Base-by-base conservation (phyloP, 2,329 filamentous ascomycete species). In the Didymella glomerata region DNA sequence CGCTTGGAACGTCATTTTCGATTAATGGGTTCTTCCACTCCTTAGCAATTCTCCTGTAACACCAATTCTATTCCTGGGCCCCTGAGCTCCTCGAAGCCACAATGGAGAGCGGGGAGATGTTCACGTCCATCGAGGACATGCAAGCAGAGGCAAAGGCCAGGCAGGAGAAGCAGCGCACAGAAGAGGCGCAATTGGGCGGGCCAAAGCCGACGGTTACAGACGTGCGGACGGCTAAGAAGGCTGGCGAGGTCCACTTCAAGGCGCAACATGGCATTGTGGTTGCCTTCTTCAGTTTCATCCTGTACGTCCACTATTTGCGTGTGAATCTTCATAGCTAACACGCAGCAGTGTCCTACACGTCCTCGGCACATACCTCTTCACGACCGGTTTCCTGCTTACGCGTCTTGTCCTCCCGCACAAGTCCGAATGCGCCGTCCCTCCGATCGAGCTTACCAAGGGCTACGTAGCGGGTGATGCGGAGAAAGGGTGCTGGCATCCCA, bases 401-500 rank as follows among this genome's bases (percentile, higher is more conserved):
- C 87, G 95, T 58, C 84, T 95, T 32, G 87, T 95, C 44, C 81
- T 91, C 60, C 90, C 93, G 70, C 86, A 94, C 71, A 90, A 89
- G 76, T 89, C 89, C 68, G 89, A 90, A 75, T 90, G 93, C 77
- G 88, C 88, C 48, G 84, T 90, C 56, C 87, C 91, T 48, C 94
- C 95, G 4, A 85, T 90, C 58, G 83, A 85, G 32, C 64, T 74
- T 18, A 62, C 64, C 53, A 71, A 66, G 30, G 61, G 68, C 54
- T 76, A 80, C 58, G 70, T 66, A 18, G 67, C 78, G 2, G 79
- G 79, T 38, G 76, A 78, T 27, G 65, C 77, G 22, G 76, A 86
- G 22, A 82, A 84, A 57, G 95, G 95, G 65, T 99, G 95, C 83
- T 99, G 95, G 95, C 93, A 98, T 76, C 92, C 93, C 32, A 96